These are phyloP conservation scores for Penicillium sp. DNA, from an alignment of 2,329 filamentous ascomycete species.

Conservation along the genomic window DNA sequence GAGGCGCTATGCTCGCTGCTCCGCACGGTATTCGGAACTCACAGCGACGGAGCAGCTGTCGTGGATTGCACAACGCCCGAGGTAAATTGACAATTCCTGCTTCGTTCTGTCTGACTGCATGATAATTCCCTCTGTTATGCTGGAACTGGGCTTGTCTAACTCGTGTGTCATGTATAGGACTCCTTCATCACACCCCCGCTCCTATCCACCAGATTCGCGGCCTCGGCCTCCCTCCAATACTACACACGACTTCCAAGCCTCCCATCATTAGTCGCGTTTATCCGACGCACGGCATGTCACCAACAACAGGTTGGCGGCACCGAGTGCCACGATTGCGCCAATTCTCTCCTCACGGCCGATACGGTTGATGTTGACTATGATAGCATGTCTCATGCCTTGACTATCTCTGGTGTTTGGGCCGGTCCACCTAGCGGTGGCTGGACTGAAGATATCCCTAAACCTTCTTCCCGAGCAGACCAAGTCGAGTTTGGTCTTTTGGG, in stretches of 20 bases:
- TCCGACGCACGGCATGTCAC: constrained; percentile 60
- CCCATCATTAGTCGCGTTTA: constrained; percentile 60
- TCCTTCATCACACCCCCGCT: constrained; percentile 68
- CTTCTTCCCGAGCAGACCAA: constrained; percentile 52
- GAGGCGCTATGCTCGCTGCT: constrained; percentile 64
- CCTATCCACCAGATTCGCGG: constrained; percentile 65
- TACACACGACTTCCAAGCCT: constrained; percentile 69
- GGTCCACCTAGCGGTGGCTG: constrained; percentile 48
- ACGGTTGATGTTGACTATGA: constrained; percentile 81
- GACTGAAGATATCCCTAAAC: constrained; percentile 52
- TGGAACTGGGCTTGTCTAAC: constrained; percentile 9
- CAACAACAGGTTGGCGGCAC: constrained; percentile 42
- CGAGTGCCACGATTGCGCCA: constrained; percentile 58
- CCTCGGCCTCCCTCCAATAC: constrained; percentile 71
- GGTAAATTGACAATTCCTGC: constrained; percentile 41
- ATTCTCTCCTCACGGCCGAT: constrained; percentile 60
- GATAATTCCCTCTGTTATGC: too few relatives aligned
- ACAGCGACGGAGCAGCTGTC: constrained; percentile 30
- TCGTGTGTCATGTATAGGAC: constrained; percentile 44
- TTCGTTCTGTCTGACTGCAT: too few relatives aligned
- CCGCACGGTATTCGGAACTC: constrained; percentile 61
- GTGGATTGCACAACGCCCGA: constrained; percentile 62
- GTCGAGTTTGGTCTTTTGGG: constrained; percentile 83
- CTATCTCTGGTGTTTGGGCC: constrained; percentile 69
- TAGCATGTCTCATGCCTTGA: constrained; percentile 67